Percentiles rank a stretch among this genome's conserved stretches.
Conservation (phyloP, 2,329 filamentous ascomycete genomes). For the Paracamarosporium sp. region DNA sequence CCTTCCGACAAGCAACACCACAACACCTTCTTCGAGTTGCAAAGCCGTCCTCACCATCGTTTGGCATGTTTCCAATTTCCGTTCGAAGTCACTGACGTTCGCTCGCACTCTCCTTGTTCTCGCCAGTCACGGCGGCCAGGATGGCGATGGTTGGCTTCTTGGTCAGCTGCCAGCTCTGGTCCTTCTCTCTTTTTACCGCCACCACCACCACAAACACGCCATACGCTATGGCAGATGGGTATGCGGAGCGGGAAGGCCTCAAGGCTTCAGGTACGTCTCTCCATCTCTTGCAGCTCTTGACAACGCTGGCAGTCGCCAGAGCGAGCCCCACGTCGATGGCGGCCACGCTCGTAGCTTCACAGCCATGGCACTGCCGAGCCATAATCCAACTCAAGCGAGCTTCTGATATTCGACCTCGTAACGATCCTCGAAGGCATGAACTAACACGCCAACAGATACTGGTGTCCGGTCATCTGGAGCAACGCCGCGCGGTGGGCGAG, state of each 20-base stretch:
- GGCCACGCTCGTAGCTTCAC: neutral
- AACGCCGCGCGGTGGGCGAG: neutral
- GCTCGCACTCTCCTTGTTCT: neutral
- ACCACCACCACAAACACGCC: neutral
- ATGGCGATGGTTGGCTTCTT: neutral
- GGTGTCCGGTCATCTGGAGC: neutral
- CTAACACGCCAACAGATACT: neutral
- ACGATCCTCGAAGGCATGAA: neutral
- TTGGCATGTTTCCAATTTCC: too few species aligned
- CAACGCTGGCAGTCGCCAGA: neutral
- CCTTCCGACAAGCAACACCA: neutral
- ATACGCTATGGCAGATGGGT: too few species aligned
- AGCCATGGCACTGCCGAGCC: neutral
- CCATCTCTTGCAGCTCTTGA: neutral
- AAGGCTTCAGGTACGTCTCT: neutral
- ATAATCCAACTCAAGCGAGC: neutral
- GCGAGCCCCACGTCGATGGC: neutral
- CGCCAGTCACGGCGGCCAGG: neutral
- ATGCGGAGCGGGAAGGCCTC: neutral
- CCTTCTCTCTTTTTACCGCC: neutral
- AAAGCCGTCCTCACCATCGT: neutral
- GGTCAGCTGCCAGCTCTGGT: neutral
- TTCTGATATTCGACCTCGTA: neutral
- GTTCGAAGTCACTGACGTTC: too few species aligned
- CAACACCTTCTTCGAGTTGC: neutral